Base-by-base conservation (phyloP, 2,329 filamentous ascomycete species). In the Biscogniauxia mediterranea region DNA sequence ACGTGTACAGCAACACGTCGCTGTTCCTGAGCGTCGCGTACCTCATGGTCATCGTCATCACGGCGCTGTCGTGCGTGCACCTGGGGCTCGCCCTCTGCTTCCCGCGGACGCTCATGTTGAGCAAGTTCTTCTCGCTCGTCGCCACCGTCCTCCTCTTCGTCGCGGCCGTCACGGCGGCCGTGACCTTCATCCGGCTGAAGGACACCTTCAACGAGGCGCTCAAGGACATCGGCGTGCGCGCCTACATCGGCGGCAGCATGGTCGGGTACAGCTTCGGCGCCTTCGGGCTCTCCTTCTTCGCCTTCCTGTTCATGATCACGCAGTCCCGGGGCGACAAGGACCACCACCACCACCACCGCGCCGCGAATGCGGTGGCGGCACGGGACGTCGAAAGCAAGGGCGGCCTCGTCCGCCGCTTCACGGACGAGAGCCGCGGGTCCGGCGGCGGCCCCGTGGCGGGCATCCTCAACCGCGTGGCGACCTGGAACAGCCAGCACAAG, bases 11-110 rank as follows among this genome's bases (percentile, higher is more conserved):
- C 9, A 66, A 63, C 17, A 61, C 67, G 1, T 72, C 71, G 20
- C 68, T 62, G 15, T 74, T 73, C 60, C 61, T 75, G 5, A 66
- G 66, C 7, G 67, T 65, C 26, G 68, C 64, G n/a, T 75, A 74
- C 64, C 63, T 77, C 55, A 28, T 73, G 28, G 64, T 67, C 0
- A 66, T 69, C n/a, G 49, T 70, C 6, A 57, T 73, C 8, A 58
- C 60, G 6, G 56, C 69, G 17, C 23, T 71, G 2, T 68, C 71
- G 2, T 66, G 68, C 17, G 6, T 73, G 15, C 60, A 64, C 13
- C 61, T 68, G 23, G 60, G 66, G 20, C 19, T 67, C 5, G 67
- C 70, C 6, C 60, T 61, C 8, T 67, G 66, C 49, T 62, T 63
- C 38, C 61, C 62, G 2, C 57, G 56, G 4, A 57, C 60, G 20